Conservation (phyloP, 177 flowering plant genomes). For the Vitis hybrid region DNA sequence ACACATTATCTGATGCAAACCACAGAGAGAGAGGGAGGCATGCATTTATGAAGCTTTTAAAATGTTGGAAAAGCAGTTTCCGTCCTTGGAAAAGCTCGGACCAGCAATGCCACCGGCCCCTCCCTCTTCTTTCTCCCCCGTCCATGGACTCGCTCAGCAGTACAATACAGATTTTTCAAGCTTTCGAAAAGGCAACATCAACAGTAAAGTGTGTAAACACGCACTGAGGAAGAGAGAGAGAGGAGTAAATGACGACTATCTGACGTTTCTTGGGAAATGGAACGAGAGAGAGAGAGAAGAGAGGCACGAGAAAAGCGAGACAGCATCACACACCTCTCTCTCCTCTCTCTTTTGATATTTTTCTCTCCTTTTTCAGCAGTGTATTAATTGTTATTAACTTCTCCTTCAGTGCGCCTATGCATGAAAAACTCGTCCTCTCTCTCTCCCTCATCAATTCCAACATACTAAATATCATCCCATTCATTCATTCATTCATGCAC, state of each 20-base stretch:
- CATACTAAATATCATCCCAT: no score
- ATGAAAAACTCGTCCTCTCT: no score
- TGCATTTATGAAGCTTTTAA: constrained; percentile 8
- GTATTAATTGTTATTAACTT: no score
- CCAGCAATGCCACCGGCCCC: constrained; percentile 3
- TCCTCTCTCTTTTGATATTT: no score
- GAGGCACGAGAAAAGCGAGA: no score
- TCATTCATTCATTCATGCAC: no score
- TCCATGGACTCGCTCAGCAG: neutral
- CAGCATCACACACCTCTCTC: no score
- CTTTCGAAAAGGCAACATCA: constrained; percentile 5
- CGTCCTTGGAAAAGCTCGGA: constrained; percentile 12
- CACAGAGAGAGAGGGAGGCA: neutral
- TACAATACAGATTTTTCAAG: neutral
- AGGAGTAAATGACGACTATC: constrained; percentile 20
- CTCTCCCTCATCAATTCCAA: no score
- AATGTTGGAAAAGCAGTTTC: constrained; percentile 11
- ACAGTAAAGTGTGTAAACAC: neutral
- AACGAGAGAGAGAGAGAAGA: neutral
- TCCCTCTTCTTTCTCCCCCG: neutral
- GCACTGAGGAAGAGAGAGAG: constrained; percentile 1
- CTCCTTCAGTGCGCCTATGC: no score
- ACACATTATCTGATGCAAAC: neutral
- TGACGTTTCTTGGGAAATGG: constrained; percentile 18
- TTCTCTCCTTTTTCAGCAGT: no score